Evolutionary conservation across 768 basidiomycete species (phyloP), one percentile per base, ranked within the genome.

Genomic region (Suillus luteus): DNA sequence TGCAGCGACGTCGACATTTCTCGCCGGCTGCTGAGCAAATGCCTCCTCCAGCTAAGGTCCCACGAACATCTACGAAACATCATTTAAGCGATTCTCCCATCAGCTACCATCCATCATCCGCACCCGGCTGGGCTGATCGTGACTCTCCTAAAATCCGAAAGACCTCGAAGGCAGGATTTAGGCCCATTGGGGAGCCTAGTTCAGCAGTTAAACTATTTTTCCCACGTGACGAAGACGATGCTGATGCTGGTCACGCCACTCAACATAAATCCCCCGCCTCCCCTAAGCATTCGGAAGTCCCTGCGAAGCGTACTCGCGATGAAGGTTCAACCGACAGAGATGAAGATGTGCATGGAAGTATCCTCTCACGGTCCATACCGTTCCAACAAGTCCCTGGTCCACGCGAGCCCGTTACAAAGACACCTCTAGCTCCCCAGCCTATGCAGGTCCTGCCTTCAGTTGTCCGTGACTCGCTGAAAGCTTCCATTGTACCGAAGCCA

Each of bases 161-260:
- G 10, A 9, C 67, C 55, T 86, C 80, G 71, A 77, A 80, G 62
- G 71, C 81, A 2, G 86, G 87, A 14, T 90, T 91, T 75, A 90
- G 85, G 69, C 89, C 91, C 5, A 89, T 92, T 31, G 84, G 81
- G 7, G 80, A 83, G 66, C 64, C 76, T 62, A 78, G 69, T 40
- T 83, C 87, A 19, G 76, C 84, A 1, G 79, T 95, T 55, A 90
- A 88, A 73, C 83, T 81, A 69, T 95, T 95, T 76, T 95, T 95
- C 72, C 92, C 93, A 24, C 85, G 83, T 1, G 92, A 93, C 58
- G 90, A 91, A 41, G 81, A 85, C 67, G 80, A 82, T 38, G 69
- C 71, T 60, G 72, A 71, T 37, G 64, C 72, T n/a, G 70, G 74
- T 49, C 55, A 65, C 64, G 62, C 38, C 54, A 63, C 64, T 60